Base-by-base conservation (phyloP, 495 filamentous ascomycete genomes). In the Evansstolkia leycettana region DNA sequence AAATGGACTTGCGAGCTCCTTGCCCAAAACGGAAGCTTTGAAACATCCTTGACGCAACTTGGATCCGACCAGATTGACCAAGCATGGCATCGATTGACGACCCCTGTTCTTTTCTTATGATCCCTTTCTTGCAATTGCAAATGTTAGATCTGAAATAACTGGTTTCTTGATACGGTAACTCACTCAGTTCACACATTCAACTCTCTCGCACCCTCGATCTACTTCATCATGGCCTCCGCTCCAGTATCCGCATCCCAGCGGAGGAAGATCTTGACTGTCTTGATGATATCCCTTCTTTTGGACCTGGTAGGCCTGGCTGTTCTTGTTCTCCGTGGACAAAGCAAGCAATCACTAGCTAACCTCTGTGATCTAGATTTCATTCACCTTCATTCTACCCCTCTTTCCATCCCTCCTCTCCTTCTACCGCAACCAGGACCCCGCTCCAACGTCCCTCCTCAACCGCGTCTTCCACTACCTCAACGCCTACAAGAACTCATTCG, bases 331-430 rank as follows among this genome's bases (percentile, higher is more conserved):
- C 28, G 27, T 42, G 12, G 17, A 33, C 2, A 12, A 16, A 28
- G 34, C 36, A 29, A 32, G 25, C 15, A 16, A n/a, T 10, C n/a
- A 8, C 17, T 23, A 13, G 23, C 42, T 36, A 27, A 36, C 9
- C 25, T 12, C 6, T 17, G 6, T 28, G 18, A 9, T 28, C 10
- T 40, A 85, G 80, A 79, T 85, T 43, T 86, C 82, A 23, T 87
- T 87, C 55, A 96, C 92, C n/a, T 90, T 96, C 59, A 95, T 96
- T 60, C 80, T 98, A 4, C 90, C 90, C 1, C 76, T 98, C 28
- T 98, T 94, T 54, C 90, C 90, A 3, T 84, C 82, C 13, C 78
- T 98, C 12, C 76, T 98, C 54, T 76, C 87, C 49, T 96, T 95
- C 71, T 99, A 99, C 66, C 82, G 85, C 54, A 73, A 78, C 41